Evolutionary conservation across 352 stramenopile species (phyloP).

Genomic region (Globisporangium cylindrosporum): DNA sequence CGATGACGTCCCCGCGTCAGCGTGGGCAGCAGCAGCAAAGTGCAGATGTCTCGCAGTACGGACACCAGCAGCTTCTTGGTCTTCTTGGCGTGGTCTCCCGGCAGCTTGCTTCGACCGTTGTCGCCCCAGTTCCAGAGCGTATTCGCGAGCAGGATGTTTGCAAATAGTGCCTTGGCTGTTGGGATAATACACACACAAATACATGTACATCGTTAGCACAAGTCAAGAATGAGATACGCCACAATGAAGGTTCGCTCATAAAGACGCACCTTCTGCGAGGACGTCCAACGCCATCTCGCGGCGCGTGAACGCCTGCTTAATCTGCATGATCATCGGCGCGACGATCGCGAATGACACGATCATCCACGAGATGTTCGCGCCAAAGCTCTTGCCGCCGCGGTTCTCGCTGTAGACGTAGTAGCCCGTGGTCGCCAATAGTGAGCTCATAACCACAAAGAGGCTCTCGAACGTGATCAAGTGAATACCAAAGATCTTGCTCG

Average conservation of each 20-base stretch:
- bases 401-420: conserved; percentile 66
- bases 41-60: conserved; percentile 42
- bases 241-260: neutral
- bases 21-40: conserved; percentile 63
- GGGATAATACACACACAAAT: neutral
- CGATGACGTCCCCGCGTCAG: conserved; percentile 69
- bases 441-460: conserved; percentile 64
- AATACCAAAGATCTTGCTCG: conserved; percentile 69
- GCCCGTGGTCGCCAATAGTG: conserved; percentile 52
- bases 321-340: conserved; percentile 88
- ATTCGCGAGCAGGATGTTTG: conserved; percentile 75
- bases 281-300: conserved; percentile 68
- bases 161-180: conserved; percentile 56
- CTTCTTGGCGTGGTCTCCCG: conserved; percentile 38
- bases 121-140: conserved; percentile 82
- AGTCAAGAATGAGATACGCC: neutral
- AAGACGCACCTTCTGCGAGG: conserved; percentile 52
- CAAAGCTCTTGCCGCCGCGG: conserved; percentile 37
- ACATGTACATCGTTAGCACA: neutral
- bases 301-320: conserved; percentile 74
- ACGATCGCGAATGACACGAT: conserved; percentile 81
- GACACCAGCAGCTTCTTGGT: conserved; percentile 58
- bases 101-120: conserved; percentile 56
- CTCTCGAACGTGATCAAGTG: conserved; percentile 80
- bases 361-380: conserved; percentile 83